Base-by-base conservation (phyloP, 176 grass and related monocot genomes). In the Coix lacrymajobi region DNA sequence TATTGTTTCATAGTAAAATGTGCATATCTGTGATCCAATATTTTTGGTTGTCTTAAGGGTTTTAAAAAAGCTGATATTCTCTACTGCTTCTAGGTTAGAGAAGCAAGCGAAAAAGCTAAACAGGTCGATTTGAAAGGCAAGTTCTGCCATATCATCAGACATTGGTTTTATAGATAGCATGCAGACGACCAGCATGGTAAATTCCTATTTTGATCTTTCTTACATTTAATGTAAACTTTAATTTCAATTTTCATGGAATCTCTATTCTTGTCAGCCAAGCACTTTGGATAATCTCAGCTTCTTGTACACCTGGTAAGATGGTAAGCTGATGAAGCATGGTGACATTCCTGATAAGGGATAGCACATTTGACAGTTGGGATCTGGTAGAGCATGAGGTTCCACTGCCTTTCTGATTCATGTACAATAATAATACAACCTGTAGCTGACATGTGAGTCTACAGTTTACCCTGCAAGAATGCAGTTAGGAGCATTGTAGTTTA, bases 291-390 rank as follows among this genome's bases (percentile, higher is more conserved):
- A 85, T 25, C 83, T 90, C 71, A 95, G 92, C 63, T 90, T 95
- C 48, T 79, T 91, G 63, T 86, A 85, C 90, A 79, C 90, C 0
- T 45, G 41, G 41, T 12, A 44, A 44, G 41, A 44, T 5, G 34
- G 83, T 75, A 83, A 93, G 51, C 66, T 69, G 0, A 41, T 40
- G 11, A 90, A 90, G 62, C 64, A 88, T 17, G 81, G 52, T 40
- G 87, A 37, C 29, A 39, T 69, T 41, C 38, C 61, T 5, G n/a
- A n/a, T n/a, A n/a, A n/a, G n/a, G n/a, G 89, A 94, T 65, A 87
- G 26, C 71, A 85, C 94, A 71, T 88, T 85, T 1, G 96, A 95
- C 22, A 90, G 79, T 30, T 98, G 96, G 96, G 87, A 98, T 51
- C 82, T 95, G 68, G 84, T 98, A 17, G 96, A 98, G 85, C 96